Conservation (phyloP, 1,284 basidiomycete species). For the Sanghuangporus weigelae region DNA sequence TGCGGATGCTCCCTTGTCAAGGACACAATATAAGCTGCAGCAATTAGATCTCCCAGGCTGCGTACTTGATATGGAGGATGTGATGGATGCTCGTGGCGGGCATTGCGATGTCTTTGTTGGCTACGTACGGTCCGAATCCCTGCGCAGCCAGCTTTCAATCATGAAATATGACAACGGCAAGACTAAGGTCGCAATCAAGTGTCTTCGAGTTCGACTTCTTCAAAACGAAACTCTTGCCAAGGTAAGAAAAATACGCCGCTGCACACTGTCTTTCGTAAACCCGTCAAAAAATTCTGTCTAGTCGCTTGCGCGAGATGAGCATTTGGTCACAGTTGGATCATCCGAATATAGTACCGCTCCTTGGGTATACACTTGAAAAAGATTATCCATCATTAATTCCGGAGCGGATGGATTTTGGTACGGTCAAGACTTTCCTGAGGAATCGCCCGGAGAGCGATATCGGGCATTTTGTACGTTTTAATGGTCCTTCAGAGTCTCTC, state of each 20-base stretch:
- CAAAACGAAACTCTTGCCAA: background rate
- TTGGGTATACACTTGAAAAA: conserved; percentile 2
- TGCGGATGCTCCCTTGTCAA: too few species aligned
- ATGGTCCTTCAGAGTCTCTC: too few species aligned
- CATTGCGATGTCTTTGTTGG: background rate
- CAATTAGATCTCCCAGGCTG: too few species aligned
- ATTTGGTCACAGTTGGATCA: conserved; percentile 12
- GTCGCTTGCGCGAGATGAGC: conserved; percentile 2
- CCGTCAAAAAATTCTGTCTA: too few species aligned
- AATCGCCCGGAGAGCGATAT: background rate
- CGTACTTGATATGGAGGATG: too few species aligned
- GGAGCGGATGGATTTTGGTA: conserved; percentile 13
- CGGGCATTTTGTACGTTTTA: background rate
- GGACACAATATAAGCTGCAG: too few species aligned
- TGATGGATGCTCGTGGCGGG: too few species aligned
- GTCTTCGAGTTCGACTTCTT: background rate
- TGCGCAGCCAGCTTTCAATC: too few species aligned
- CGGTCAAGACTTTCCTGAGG: background rate
- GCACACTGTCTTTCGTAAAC: too few species aligned
- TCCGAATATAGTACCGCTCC: conserved; percentile 10
- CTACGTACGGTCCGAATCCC: background rate
- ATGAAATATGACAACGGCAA: too few species aligned
- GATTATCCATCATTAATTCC: conserved; percentile 8
- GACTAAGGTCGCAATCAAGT: conserved; percentile 6
- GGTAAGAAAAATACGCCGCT: too few species aligned